Conservation (phyloP, 2,329 filamentous ascomycete genomes). For the Nannizziopsis arthrosporioides region DNA sequence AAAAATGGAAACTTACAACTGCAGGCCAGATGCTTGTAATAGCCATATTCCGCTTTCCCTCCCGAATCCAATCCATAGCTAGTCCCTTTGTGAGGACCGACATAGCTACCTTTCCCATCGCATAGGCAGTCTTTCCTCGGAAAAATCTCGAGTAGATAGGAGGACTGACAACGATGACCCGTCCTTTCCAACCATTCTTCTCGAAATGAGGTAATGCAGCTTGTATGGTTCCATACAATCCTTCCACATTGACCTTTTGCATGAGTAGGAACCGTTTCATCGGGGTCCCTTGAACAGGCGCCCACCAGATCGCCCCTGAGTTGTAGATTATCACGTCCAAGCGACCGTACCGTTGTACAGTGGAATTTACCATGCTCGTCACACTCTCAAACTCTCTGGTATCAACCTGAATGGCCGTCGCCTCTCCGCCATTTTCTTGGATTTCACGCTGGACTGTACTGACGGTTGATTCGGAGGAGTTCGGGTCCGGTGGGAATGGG, state of each 20-base stretch:
- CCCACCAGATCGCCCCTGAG: slow-evolving; percentile 77
- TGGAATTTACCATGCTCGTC: slow-evolving; percentile 46
- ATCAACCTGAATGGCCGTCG: slow-evolving; percentile 58
- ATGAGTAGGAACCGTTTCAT: slow-evolving; percentile 67
- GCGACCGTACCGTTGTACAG: slow-evolving; percentile 48
- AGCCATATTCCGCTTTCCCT: slow-evolving; percentile 56
- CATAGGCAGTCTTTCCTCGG: slow-evolving; percentile 74
- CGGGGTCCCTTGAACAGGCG: slow-evolving; percentile 59
- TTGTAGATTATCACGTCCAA: slow-evolving; percentile 74
- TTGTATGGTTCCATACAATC: slow-evolving; percentile 61
- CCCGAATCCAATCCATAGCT: slow-evolving; percentile 65
- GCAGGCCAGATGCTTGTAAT: slow-evolving; percentile 78
- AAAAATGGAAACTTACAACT: slow-evolving; percentile 39
- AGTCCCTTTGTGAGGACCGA: slow-evolving; percentile 68
- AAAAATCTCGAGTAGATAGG: slow-evolving; percentile 81
- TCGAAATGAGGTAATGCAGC: slow-evolving; percentile 55
- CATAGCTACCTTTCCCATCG: slow-evolving; percentile 68
- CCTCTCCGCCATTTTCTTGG: slow-evolving; percentile 48
- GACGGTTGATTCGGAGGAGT: slow-evolving; percentile 64
- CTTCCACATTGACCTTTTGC: slow-evolving; percentile 63
- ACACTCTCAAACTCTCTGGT: slow-evolving; percentile 54
- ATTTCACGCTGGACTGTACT: slow-evolving; percentile 71
- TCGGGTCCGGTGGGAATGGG: slow-evolving; percentile 64
- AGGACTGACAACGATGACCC: slow-evolving; percentile 68
- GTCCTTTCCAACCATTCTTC: slow-evolving; percentile 43